Base-by-base conservation (phyloP, 805 yeast species). In the Maudiozyma turicensis region DNA sequence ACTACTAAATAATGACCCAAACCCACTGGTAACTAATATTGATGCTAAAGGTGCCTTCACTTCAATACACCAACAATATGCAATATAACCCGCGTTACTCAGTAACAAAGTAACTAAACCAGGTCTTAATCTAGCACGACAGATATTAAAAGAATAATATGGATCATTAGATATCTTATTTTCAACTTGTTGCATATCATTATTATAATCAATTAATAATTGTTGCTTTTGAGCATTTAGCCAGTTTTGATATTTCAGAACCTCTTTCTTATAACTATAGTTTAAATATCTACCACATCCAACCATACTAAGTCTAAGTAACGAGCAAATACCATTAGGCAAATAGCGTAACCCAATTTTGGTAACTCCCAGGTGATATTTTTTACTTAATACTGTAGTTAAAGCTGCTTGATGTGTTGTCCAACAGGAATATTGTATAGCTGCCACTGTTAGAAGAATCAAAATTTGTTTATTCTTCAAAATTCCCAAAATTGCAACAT, bases 51-150 rank as follows among this genome's bases (percentile, higher is more conserved):
- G 69, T 5, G 73, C 71, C 29, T 68, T 63, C 29, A 66, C 64
- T 39, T 77, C 70, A 13, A 86, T 59, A 52, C 87, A 77, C 95
- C 95, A 87, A 1, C 95, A 95, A 63, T 76, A 84, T 30, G 82
- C 50, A 0, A 77, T 55, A 7, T 75, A 71, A 0, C 70, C 71
- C 26, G 64, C 54, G 5, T 75, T 58, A 5, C 77, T 54, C 1
- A 71, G 37, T 4, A 66, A 40, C 2, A 77, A 63, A 3, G 84
- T 77, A n/a, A 72, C 52, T 8, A 68, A 58, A 7, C 72, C 69
- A 8, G 75, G 69, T n/a, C 70, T 67, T 8, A 84, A 58, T 50
- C 93, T 71, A 0, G 84, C 77, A 44, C 67, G 66, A 47, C 79
- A 71, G 34, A 81, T 71, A 58, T 83, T 75, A 58, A 82, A 80